A percentile compares a stretch with the other conserved stretches of the same genome.
These are phyloP conservation scores for Fusarium austroafricanum DNA, from an alignment of 2,329 filamentous ascomycete genomes.

Conservation along the genomic window DNA sequence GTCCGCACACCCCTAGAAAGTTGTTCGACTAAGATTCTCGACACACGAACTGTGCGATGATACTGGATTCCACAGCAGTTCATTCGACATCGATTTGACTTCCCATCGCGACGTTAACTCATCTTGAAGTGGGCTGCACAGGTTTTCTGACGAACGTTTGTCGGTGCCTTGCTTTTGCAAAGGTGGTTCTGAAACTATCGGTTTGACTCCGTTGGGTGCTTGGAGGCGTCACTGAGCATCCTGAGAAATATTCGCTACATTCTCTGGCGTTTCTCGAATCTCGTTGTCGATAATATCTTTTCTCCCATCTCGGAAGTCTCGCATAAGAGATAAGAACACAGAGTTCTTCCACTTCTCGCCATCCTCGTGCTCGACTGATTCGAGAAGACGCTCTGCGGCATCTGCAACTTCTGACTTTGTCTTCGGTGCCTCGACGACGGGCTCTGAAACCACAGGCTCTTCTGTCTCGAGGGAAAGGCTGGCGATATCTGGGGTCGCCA, in stretches of 20 bases:
- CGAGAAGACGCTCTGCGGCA: constrained; percentile 56
- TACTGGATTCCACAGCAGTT: not conserved
- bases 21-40: constrained; percentile 40
- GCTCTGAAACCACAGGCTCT: constrained; percentile 27
- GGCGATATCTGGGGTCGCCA: constrained; percentile 50
- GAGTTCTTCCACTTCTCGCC: constrained; percentile 62
- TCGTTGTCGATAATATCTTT: constrained; percentile 59
- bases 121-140: constrained; percentile 26
- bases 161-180: not conserved
- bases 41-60: constrained; percentile 35
- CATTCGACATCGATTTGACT: not conserved
- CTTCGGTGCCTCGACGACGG: constrained; percentile 31
- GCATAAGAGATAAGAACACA: constrained; percentile 58
- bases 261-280: constrained; percentile 50
- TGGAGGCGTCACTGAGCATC: constrained; percentile 34
- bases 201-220: not conserved
- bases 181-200: not conserved
- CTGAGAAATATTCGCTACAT: constrained; percentile 9
- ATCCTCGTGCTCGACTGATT: constrained; percentile 57
- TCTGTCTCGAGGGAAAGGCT: constrained; percentile 46
- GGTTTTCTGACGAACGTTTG: not conserved
- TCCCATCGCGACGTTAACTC: constrained; percentile 35
- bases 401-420: constrained; percentile 55
- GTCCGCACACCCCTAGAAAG: constrained; percentile 28
- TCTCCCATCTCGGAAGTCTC: constrained; percentile 58